Conservation (phyloP, 208 protist genomes). For the Leptomonas pyrrhocoris region DNA sequence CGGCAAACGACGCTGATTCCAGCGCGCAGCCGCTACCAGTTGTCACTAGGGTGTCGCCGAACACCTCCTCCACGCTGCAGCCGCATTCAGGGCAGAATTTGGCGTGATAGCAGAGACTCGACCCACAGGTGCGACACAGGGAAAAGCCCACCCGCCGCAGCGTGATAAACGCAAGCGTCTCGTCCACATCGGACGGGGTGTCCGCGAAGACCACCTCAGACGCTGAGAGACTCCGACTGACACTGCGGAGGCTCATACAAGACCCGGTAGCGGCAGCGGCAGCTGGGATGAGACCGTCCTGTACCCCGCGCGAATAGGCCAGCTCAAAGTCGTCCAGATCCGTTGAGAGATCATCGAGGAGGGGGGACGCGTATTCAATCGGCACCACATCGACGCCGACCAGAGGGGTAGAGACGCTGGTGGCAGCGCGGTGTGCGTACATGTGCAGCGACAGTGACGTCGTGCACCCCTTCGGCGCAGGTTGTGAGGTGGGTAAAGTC, state of each 20-base stretch:
- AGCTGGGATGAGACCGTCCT: background rate
- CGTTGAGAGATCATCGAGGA: background rate
- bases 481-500: background rate
- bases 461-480: background rate
- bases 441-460: background rate
- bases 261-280: background rate
- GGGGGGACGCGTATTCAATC: constrained; percentile 17
- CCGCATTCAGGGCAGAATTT: constrained; percentile 41
- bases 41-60: too few relatives aligned
- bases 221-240: background rate
- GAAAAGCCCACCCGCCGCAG: constrained; percentile 24
- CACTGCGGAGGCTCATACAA: background rate
- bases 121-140: constrained; percentile 19
- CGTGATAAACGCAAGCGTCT: constrained; percentile 32
- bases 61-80: background rate
- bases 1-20: background rate
- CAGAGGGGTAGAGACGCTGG: background rate
- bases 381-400: constrained; percentile 13
- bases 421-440: background rate
- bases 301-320: constrained; percentile 22
- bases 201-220: background rate
- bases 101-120: constrained; percentile 7
- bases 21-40: constrained; percentile 16
- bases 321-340: constrained; percentile 38
- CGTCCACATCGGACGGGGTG: background rate